A percentile compares a stretch with the other conserved stretches of the same genome.
Evolutionary conservation across 2,329 filamentous ascomycete species (phyloP).

Genomic region (Xylariomycetidae sp.): DNA sequence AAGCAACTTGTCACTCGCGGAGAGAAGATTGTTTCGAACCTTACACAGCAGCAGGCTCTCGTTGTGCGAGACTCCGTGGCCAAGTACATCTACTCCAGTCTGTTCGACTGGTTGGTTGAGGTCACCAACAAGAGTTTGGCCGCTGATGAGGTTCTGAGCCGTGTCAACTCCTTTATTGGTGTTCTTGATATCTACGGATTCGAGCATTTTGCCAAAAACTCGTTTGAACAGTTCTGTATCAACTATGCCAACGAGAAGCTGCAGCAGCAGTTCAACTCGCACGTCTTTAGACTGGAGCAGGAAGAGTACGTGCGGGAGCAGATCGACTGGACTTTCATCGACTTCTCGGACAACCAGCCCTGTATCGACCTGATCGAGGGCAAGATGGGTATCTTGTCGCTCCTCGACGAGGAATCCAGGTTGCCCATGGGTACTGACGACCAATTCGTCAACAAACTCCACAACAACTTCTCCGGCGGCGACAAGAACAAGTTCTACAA

Average conservation of each 20-base stretch:
- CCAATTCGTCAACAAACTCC: constrained; percentile 91
- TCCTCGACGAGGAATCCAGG: constrained; percentile 93
- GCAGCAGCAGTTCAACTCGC: constrained; percentile 98
- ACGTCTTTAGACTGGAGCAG: constrained; percentile 98
- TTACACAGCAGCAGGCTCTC: constrained; percentile 86
- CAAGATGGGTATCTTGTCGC: constrained; percentile 85
- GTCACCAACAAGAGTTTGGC: constrained; percentile 89
- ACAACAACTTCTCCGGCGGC: constrained; percentile 78
- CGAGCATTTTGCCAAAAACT: constrained; percentile 99
- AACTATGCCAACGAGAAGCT: constrained; percentile 99
- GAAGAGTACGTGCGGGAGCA: constrained; percentile 94
- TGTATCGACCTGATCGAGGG: constrained; percentile 98
- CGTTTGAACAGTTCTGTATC: constrained; percentile 99
- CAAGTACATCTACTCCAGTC: constrained; percentile 96
- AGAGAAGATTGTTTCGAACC: constrained; percentile 94
- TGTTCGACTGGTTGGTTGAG: constrained; percentile 99
- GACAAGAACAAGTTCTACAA: constrained; percentile 98
- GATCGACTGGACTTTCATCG: constrained; percentile 99
- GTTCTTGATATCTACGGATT: constrained; percentile 99
- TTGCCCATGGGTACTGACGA: constrained; percentile 97
- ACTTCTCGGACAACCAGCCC: constrained; percentile 98
- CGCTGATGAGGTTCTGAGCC: constrained; percentile 75
- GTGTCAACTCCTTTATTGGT: constrained; percentile 88
- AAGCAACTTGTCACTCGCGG: constrained; percentile 95
- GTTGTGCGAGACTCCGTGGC: constrained; percentile 96